These are phyloP conservation scores for Ceratocystis destructans DNA, from an alignment of 2,329 filamentous ascomycete species.

Conservation along the genomic window DNA sequence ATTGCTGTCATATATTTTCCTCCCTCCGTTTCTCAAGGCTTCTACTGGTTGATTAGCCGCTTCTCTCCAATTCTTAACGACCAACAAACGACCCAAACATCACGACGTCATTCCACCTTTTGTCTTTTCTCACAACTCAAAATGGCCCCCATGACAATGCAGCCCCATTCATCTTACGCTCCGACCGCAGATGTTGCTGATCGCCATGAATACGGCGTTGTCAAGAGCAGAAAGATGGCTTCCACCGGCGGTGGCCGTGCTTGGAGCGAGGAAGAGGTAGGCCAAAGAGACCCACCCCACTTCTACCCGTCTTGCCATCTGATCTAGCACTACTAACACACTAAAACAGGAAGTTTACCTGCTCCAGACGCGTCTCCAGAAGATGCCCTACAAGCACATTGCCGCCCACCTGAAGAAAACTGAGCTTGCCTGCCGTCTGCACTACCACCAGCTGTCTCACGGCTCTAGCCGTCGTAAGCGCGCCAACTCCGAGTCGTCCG, in stretches of 20 bases:
- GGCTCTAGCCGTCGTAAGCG: slow-evolving; percentile 69
- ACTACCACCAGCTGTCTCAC: slow-evolving; percentile 76
- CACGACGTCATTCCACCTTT: slow-evolving; percentile 6
- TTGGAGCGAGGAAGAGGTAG: slow-evolving; percentile 77
- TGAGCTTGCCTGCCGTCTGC: slow-evolving; percentile 71
- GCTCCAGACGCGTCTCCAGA: slow-evolving; percentile 68
- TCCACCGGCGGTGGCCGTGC: slow-evolving; percentile 64
- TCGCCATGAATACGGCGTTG: slow-evolving; percentile 45
- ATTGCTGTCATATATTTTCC: not conserved
- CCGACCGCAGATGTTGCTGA: slow-evolving; percentile 41
- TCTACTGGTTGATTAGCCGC: slow-evolving; percentile 2
- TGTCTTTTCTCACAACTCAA: not conserved
- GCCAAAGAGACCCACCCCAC: slow-evolving; percentile 21
- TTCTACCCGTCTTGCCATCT: not conserved
- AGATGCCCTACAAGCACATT: slow-evolving; percentile 87
- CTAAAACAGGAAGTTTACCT: slow-evolving; percentile 62
- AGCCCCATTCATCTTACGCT: slow-evolving; percentile 33
- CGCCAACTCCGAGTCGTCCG: slow-evolving; percentile 54
- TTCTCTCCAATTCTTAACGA: slow-evolving; percentile 13
- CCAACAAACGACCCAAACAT: slow-evolving; percentile 18
- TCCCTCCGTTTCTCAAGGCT: not conserved
- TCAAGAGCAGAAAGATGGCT: slow-evolving; percentile 52
- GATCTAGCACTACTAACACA: not conserved
- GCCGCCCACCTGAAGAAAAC: slow-evolving; percentile 76
- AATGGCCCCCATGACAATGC: slow-evolving; percentile 35